These are phyloP conservation scores for Alternaria arbusti DNA, from an alignment of 2,329 filamentous ascomycete species.

Conservation along the genomic window DNA sequence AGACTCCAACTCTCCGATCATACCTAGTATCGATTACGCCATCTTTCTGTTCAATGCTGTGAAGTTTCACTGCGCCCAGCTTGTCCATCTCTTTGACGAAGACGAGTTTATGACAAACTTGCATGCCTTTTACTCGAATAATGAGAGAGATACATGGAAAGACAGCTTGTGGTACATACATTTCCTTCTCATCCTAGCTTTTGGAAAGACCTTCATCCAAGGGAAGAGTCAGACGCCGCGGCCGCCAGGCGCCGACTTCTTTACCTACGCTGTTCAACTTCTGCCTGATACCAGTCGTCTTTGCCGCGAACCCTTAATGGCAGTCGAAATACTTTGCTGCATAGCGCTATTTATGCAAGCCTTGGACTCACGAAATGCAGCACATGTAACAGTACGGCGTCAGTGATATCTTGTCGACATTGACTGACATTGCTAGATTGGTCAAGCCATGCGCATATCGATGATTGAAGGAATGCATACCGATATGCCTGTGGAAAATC, in stretches of 20 bases:
- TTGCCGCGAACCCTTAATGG: constrained; percentile 54
- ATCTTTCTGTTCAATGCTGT: constrained; percentile 63
- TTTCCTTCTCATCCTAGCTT: constrained; percentile 61
- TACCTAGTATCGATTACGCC: constrained; percentile 60
- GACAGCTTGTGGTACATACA: constrained; percentile 60
- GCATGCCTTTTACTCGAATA: constrained; percentile 50
- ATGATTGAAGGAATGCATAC: constrained; percentile 61
- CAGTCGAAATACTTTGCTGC: constrained; percentile 60
- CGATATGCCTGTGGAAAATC: constrained; percentile 54
- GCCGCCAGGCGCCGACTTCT: constrained; percentile 62
- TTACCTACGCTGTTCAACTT: constrained; percentile 67
- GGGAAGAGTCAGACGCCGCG: constrained; percentile 35
- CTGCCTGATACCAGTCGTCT: constrained; percentile 56
- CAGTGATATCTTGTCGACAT: neutral
- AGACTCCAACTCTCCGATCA: constrained; percentile 43
- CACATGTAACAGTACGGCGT: constrained; percentile 54
- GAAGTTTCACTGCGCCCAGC: constrained; percentile 62
- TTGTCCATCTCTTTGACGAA: constrained; percentile 64
- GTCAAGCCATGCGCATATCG: constrained; percentile 60
- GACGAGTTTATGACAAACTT: constrained; percentile 57
- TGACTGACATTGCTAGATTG: constrained; percentile 46
- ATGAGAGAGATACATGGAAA: constrained; percentile 30
- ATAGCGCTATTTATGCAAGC: constrained; percentile 61
- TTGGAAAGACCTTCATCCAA: constrained; percentile 61
- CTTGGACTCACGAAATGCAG: constrained; percentile 56